phyloP scores from a whole-genome alignment of 345 rosid genomes.

The Abelmoschus esculentus region DNA sequence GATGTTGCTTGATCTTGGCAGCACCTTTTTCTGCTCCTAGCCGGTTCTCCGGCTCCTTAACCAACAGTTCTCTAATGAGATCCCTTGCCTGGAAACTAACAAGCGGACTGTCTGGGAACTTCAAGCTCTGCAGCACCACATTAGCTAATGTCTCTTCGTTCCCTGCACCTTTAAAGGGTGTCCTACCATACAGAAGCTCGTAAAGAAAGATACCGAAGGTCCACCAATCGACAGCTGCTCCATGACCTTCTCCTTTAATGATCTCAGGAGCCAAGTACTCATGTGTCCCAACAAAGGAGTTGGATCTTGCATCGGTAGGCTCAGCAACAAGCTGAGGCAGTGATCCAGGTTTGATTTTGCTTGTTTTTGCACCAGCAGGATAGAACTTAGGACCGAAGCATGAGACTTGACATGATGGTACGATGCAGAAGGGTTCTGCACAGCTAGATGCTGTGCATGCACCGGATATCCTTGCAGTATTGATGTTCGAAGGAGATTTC shows the following conservation, averaged over 20 bases:
- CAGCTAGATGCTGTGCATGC: slow-evolving; percentile 58
- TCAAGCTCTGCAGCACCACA: slow-evolving; percentile 57
- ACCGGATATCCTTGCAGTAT: slow-evolving; percentile 56
- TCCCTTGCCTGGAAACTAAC: slow-evolving; percentile 79
- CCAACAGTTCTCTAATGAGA: slow-evolving; percentile 56
- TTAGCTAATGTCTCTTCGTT: slow-evolving; percentile 78
- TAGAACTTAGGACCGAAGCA: slow-evolving; percentile 82
- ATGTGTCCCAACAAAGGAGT: slow-evolving; percentile 89
- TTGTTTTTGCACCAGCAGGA: slow-evolving; percentile 50
- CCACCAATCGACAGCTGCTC: slow-evolving; percentile 99
- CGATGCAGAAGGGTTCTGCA: slow-evolving; percentile 69
- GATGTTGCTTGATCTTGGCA: slow-evolving; percentile 86
- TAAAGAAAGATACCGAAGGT: slow-evolving; percentile 66
- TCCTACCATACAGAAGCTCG: slow-evolving; percentile 78
- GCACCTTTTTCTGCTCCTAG: slow-evolving; percentile 73
- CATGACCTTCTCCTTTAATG: slow-evolving; percentile 91
- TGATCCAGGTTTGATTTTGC: slow-evolving; percentile 45
- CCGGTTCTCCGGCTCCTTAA: slow-evolving; percentile 76
- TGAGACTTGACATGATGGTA: slow-evolving; percentile 66
- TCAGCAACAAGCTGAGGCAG: slow-evolving; percentile 91
- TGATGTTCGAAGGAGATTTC: slow-evolving; percentile 32
- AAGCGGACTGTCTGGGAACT: slow-evolving; percentile 63
- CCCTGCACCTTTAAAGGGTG: slow-evolving; percentile 74
- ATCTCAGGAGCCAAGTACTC: slow-evolving; percentile 95
- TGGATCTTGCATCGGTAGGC: slow-evolving; percentile 89